Evolutionary conservation across 2,329 filamentous ascomycete species (phyloP), one percentile per base, ranked within the genome.

Genomic region (Colletotrichum destructivum): DNA sequence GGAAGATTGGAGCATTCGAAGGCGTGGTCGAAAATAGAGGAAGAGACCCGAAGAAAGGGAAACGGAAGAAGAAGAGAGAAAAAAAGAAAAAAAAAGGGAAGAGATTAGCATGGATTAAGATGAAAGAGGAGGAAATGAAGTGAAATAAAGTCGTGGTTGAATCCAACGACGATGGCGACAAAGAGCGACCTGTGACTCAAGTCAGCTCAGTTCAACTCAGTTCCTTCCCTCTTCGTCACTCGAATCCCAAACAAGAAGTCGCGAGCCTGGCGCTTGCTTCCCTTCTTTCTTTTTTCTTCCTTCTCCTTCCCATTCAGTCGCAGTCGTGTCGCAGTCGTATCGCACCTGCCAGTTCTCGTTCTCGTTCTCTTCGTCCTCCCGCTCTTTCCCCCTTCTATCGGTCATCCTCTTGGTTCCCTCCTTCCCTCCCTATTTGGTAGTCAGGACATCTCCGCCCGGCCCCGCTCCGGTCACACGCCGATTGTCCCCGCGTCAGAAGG

Each of bases 251-350:
- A 9, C 61, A 44, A 59, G 59, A 52, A 64, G 65, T 54, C 23
- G 35, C 59, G 59, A 63, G 59, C 65, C 51, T n/a, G 40, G 69
- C 44, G 59, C 69, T 60, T 70, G 59, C 69, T 60, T 70, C 44
- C 66, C 59, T 65, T 23, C 42, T 35, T 35, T 35, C 9, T 54
- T 72, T 51, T 60, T 60, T 61, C 15, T 35, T 35, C 31, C 12
- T 21, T 40, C 18, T 13, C 51, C 23, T 54, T 18, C 51, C 44
- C 55, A 55, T 46, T 51, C 40, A 64, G 47, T 35, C 31, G 31
- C 51, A 63, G 31, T 35, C 8, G 8, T 35, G 31, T 35, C 35
- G 47, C 61, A 54, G n/a, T 63, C n/a, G 23, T 3, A 26, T 62
- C 11, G 42, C 40, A 21, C n/a, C 35, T 54, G n/a, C 44, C 16